Conservation (phyloP, 116 monocot genomes). For the Trichopus zeylanicus region DNA sequence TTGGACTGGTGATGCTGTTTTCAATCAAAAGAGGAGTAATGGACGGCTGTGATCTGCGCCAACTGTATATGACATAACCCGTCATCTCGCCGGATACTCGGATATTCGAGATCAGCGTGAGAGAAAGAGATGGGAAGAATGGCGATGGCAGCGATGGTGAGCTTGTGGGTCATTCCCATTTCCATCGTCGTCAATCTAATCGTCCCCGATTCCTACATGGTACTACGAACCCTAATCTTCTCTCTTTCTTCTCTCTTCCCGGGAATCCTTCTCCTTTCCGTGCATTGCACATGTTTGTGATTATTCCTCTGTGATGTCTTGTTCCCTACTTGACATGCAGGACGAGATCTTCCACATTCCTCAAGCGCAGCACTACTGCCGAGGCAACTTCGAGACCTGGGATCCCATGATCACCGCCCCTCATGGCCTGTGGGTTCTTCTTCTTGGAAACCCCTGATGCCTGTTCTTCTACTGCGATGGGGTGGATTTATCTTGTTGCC, state of each 20-base stretch:
- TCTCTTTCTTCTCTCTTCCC: not conserved
- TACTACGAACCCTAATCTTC: not conserved
- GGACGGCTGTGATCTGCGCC: too few species aligned
- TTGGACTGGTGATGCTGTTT: too few species aligned
- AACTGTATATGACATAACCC: too few species aligned
- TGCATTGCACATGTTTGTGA: slow-evolving; percentile 1
- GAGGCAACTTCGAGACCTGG: slow-evolving; percentile 70
- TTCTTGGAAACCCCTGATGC: not conserved
- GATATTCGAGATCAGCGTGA: slow-evolving; percentile 4
- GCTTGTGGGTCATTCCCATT: slow-evolving; percentile 64
- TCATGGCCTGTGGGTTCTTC: slow-evolving; percentile 71
- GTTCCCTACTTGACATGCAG: slow-evolving; percentile 17
- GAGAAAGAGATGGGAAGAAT: slow-evolving; percentile 43
- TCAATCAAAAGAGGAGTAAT: too few species aligned
- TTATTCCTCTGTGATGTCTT: not conserved
- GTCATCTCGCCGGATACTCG: too few species aligned
- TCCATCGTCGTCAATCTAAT: slow-evolving; percentile 57
- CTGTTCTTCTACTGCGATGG: not conserved
- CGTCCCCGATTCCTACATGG: slow-evolving; percentile 91
- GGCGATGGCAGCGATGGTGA: slow-evolving; percentile 37
- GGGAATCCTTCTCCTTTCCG: not conserved
- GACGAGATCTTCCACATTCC: slow-evolving; percentile 97
- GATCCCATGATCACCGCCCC: slow-evolving; percentile 99
- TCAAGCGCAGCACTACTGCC: slow-evolving; percentile 77
- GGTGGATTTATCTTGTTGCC: slow-evolving; percentile 6